Base-by-base conservation (phyloP, 345 rosid genomes). In the Brassica nigra region DNA sequence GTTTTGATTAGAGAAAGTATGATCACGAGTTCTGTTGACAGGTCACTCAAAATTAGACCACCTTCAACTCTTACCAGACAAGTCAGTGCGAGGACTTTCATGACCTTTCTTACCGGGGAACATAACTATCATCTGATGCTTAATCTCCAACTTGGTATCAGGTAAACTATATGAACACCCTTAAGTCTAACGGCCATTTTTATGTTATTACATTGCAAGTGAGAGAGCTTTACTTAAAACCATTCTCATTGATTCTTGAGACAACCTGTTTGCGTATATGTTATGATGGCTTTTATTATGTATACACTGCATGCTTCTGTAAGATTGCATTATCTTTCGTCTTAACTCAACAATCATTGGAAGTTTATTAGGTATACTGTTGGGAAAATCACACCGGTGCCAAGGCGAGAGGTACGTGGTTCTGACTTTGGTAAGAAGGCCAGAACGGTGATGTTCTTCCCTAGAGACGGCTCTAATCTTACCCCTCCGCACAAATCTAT, bases 361-460 rank as follows among this genome's bases (percentile, higher is more conserved):
- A 49, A 49, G 57, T 5, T 85, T 76, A 62, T 91, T 91, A 94
- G 98, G 88, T 95, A 95, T 71, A 92, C 97, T 39, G 95, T 92
- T 76, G 99, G 99, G 23, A 95, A 95, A 88, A 92, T 92, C 78
- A 92, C 97, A 27, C 97, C 99, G 23, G 97, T 91, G 69, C 97
- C 94, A 42, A 87, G 75, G 85, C 95, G 97, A 80, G 97, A 92
- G 55, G 97, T 92, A 72, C 92, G 97, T 76, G 74, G 79, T 61
- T 91, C 97, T 66, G 99, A 95, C 88, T 92, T 92, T 82, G 97
- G 95, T 80, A 90, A 89, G 68, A 91, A 86, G 80, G 99, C 99
- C 72, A 88, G 99, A 87, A 95, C 92, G 82, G 82, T 89, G 64
- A 92, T 92, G 99, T 90, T 84, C 83, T 95, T 95, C 65, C 99